These are phyloP conservation scores for Mollisia scopiformis DNA, from an alignment of 2,329 filamentous ascomycete genomes.

Conservation along the genomic window DNA sequence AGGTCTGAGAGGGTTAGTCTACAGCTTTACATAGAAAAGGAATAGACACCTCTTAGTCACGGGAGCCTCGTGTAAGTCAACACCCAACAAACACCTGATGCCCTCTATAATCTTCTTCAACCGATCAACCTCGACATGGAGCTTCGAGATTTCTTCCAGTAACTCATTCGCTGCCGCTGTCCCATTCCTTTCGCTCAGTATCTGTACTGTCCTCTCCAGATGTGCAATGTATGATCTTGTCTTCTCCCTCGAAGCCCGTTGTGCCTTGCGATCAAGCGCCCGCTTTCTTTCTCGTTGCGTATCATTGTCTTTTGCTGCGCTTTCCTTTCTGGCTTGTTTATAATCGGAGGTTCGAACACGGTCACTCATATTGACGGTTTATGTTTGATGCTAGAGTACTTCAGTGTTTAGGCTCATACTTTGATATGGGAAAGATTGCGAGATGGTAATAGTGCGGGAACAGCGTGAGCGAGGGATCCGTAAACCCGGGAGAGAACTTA, in stretches of 20 bases:
- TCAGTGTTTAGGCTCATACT: too few relatives aligned
- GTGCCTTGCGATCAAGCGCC: conserved; percentile 24
- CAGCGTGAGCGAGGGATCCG: background rate
- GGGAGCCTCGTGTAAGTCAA: background rate
- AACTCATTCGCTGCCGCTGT: conserved; percentile 17
- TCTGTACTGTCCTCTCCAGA: conserved; percentile 23
- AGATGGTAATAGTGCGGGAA: background rate
- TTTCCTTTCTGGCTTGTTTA: background rate
- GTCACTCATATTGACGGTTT: too few relatives aligned
- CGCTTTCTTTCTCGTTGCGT: conserved; percentile 22
- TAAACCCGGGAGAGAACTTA: too few relatives aligned
- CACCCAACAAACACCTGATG: conserved; percentile 16
- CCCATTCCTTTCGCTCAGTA: conserved; percentile 23
- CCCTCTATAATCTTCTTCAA: conserved; percentile 25
- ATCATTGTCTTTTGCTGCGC: conserved; percentile 2
- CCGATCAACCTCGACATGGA: conserved; percentile 21
- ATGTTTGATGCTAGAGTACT: too few relatives aligned
- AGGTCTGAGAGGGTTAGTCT: background rate
- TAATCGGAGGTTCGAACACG: background rate
- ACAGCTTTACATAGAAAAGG: background rate
- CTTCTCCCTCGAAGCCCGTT: conserved; percentile 25
- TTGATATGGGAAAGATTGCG: background rate
- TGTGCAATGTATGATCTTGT: conserved; percentile 22
- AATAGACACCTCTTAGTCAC: background rate
- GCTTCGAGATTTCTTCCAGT: conserved; percentile 18